Evolutionary conservation across 2,329 filamentous ascomycete genomes (phyloP).

Genomic region (Dactylellina parvicollis): DNA sequence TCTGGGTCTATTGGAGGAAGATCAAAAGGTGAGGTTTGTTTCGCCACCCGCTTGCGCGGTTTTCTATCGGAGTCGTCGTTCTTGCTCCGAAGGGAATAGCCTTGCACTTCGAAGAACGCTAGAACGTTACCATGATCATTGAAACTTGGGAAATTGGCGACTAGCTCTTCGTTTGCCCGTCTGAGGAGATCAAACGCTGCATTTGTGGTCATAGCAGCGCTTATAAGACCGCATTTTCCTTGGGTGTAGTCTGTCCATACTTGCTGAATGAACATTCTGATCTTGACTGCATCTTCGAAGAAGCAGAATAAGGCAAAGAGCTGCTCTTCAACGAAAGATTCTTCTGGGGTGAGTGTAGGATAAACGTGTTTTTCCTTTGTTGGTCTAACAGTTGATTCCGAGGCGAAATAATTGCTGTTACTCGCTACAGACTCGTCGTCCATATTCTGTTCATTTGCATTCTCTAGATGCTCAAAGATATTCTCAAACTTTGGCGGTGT

Average conservation of each 20-base stretch:
- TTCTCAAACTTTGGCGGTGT: neutral
- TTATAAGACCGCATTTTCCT: neutral
- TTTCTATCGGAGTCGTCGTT: too few relatives aligned
- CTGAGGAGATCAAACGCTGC: conserved; percentile 11
- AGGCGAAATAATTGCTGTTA: neutral
- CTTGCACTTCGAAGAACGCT: neutral
- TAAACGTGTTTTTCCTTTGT: neutral
- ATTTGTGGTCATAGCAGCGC: conserved; percentile 6
- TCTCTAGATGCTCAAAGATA: conserved; percentile 11
- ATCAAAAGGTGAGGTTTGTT: too few relatives aligned
- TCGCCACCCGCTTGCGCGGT: too few relatives aligned
- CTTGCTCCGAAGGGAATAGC: neutral
- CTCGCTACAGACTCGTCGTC: neutral
- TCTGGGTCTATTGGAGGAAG: too few relatives aligned
- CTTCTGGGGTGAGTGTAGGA: neutral
- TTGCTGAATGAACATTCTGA: conserved; percentile 3
- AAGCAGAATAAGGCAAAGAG: conserved; percentile 25
- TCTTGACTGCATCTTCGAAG: conserved; percentile 1
- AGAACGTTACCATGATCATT: neutral
- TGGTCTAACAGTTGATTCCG: neutral
- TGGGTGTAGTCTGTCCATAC: conserved; percentile 5
- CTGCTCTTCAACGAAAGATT: conserved; percentile 15
- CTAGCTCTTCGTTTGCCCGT: conserved; percentile 25
- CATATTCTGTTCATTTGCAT: neutral
- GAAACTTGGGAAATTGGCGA: neutral